Conservation (phyloP, 768 basidiomycete genomes). For the Calvatia gigantea region DNA sequence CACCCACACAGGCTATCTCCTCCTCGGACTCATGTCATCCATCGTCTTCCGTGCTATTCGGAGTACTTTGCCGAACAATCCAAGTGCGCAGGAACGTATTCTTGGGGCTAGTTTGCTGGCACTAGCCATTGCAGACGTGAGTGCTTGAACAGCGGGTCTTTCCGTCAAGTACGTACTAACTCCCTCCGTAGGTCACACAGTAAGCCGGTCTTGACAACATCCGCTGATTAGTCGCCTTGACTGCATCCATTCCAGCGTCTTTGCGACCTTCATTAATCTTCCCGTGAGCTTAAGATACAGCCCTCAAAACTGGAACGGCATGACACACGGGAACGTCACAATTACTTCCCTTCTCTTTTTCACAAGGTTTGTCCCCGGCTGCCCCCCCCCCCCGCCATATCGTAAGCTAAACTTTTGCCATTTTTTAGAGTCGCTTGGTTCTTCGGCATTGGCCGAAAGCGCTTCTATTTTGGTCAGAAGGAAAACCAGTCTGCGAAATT, state of each 20-base stretch:
- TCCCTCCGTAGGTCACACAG: conserved; percentile 52
- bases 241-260: conserved; percentile 40
- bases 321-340: conserved; percentile 77
- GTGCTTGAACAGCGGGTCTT: conserved; percentile 17
- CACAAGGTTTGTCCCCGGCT: conserved; percentile 46
- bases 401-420: background rate
- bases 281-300: conserved; percentile 52
- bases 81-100: conserved; percentile 65
- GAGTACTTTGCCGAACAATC: conserved; percentile 56
- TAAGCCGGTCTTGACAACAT: conserved; percentile 27
- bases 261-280: conserved; percentile 51
- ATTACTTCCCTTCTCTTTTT: conserved; percentile 52
- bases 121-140: conserved; percentile 71
- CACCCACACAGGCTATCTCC: background rate
- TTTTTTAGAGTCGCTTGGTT: conserved; percentile 51
- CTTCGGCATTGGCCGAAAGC: conserved; percentile 25
- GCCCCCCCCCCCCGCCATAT: background rate
- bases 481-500: background rate
- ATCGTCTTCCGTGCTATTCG: conserved; percentile 68
- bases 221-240: conserved; percentile 6
- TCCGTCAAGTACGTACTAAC: background rate
- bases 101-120: conserved; percentile 63
- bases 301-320: conserved; percentile 58
- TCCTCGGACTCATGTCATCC: conserved; percentile 50
- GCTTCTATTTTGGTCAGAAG: conserved; percentile 26